A percentile compares a stretch with the other conserved stretches of the same genome.
phyloP scores from a whole-genome alignment of 257 asterid species.

The Nicotiana tabacum region DNA sequence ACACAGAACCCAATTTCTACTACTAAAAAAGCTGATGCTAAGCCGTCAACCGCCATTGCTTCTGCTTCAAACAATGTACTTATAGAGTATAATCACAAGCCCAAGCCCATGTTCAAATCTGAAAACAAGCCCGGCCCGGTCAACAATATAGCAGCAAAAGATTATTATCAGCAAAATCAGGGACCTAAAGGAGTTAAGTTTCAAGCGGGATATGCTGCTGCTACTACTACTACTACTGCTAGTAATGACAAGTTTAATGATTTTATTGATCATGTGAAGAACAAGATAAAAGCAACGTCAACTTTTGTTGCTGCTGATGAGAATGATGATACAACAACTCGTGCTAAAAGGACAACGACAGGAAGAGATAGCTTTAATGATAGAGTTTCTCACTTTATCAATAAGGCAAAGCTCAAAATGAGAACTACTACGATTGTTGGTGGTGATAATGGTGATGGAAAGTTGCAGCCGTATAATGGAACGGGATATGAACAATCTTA shows the following conservation, averaged over 20 bases:
- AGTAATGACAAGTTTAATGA: conserved; percentile 17
- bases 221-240: not conserved
- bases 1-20: not conserved
- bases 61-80: not conserved
- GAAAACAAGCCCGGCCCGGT: not conserved
- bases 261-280: conserved; percentile 31
- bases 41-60: not conserved
- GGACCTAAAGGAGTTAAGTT: not conserved
- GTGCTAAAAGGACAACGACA: conserved; percentile 10
- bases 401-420: conserved; percentile 35
- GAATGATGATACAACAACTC: not conserved
- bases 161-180: not conserved
- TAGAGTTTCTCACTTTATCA: conserved; percentile 33
- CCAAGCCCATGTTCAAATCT: not conserved
- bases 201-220: not conserved
- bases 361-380: conserved; percentile 55
- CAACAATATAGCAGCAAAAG: not conserved
- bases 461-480: not conserved
- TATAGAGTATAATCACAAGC: not conserved
- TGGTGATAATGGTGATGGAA: not conserved
- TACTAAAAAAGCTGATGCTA: not conserved
- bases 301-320: conserved; percentile 28
- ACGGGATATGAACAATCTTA: no score
- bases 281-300: conserved; percentile 19
- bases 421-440: conserved; percentile 33